Base-by-base conservation (phyloP, 768 basidiomycete species). In the Pleurotus cornucopiae region DNA sequence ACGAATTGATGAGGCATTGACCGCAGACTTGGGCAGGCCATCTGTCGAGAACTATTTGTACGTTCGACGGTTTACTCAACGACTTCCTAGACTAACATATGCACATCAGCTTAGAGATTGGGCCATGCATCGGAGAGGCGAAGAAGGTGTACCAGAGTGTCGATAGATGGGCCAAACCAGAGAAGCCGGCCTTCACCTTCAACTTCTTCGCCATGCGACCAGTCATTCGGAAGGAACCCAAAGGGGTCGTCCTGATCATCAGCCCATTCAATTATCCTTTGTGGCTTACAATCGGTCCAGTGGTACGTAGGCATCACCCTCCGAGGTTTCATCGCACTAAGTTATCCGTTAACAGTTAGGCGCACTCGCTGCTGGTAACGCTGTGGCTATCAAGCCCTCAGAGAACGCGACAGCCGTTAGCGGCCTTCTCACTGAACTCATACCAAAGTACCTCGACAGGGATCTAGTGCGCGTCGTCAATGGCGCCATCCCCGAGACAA, bases 331-430 rank as follows among this genome's bases (percentile, higher is more conserved):
- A 53, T 49, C 5, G 25, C 20, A 47, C 44, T 25, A 14, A 25
- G 46, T 38, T 47, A 9, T n/a, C 41, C 44, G 7, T 34, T 11
- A 53, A 34, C 58, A 76, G 72, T 76, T 77, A 47, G 86, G 86
- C 6, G 92, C 92, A 0, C 80, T 95, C 40, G 86, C 91, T 0
- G 89, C 91, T 2, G 93, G 93, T 5, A 86, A 85, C 62, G 75
- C 88, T 0, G 82, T 80, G 2, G 69, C 87, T 4, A 46, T 93
- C 52, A 94, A 94, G 67, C 89, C 89, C 0, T 88, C 92, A 1
- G 93, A 94, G 63, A 69, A 81, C 2, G 71, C 81, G 0, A 81
- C 86, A 0, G 76, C 79, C 1, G 71, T 75, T 2, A 81, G 80
- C 43, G 62, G 76, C 7, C 76, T 93, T 7, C 64, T 91, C 12